Percentiles rank a stretch among this genome's conserved stretches.
Evolutionary conservation across 179 eudicot genomes (phyloP).

Genomic region (Silene vulgaris): DNA sequence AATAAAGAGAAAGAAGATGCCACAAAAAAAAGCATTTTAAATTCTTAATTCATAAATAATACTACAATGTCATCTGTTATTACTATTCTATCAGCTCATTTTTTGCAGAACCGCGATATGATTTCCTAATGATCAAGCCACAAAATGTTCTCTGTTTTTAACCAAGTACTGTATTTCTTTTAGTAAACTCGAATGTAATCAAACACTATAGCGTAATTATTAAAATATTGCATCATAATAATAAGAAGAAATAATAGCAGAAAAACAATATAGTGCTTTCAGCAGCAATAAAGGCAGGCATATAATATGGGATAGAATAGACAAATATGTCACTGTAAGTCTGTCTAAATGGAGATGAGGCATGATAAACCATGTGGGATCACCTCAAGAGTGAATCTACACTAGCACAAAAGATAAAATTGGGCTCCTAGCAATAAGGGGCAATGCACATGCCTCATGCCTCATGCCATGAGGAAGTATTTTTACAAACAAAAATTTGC

Average conservation of each 20-base stretch:
- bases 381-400: background rate
- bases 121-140: slow-evolving; percentile 4
- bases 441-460: no score
- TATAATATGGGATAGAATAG: background rate
- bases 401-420: background rate
- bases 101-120: background rate
- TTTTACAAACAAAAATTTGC: no score
- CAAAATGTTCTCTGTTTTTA: slow-evolving; percentile 13
- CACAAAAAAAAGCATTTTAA: slow-evolving; percentile 17
- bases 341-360: background rate
- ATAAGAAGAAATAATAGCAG: background rate
- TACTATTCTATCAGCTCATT: background rate
- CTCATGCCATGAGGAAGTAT: no score
- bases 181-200: background rate
- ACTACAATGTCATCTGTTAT: slow-evolving; percentile 5
- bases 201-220: background rate
- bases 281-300: background rate
- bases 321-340: no score
- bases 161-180: slow-evolving; percentile 11
- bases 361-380: slow-evolving; percentile 1
- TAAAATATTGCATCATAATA: background rate
- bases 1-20: slow-evolving; percentile 7
- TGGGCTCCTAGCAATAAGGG: no score
- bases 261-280: background rate
- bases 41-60: background rate